These are phyloP conservation scores for Cladosporium sp. DNA, from an alignment of 2,329 filamentous ascomycete species.

Conservation along the genomic window DNA sequence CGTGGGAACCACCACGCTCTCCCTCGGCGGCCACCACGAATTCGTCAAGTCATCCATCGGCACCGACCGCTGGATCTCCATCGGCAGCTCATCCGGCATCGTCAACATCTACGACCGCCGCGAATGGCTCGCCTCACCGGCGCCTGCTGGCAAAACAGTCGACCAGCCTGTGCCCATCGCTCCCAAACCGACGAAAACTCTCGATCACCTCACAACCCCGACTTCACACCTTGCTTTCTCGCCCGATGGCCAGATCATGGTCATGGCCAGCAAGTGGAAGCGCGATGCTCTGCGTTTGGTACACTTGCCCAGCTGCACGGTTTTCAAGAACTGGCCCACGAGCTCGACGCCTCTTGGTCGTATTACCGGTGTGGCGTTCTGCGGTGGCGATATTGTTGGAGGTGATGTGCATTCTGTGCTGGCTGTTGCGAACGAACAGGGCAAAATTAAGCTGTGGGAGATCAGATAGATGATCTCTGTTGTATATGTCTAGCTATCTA, in stretches of 20 bases:
- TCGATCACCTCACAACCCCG: slow-evolving; percentile 85
- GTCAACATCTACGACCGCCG: slow-evolving; percentile 89
- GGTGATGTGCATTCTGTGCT: slow-evolving; percentile 51
- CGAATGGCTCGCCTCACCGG: slow-evolving; percentile 43
- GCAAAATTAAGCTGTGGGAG: slow-evolving; percentile 88
- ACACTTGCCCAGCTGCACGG: slow-evolving; percentile 85
- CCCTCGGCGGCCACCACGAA: slow-evolving; percentile 63
- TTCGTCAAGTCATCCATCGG: slow-evolving; percentile 58
- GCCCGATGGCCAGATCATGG: slow-evolving; percentile 82
- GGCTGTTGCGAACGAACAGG: slow-evolving; percentile 82
- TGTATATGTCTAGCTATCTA: not conserved
- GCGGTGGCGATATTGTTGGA: slow-evolving; percentile 32
- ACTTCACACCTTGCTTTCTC: slow-evolving; percentile 77
- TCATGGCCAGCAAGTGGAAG: slow-evolving; percentile 81
- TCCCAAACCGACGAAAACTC: slow-evolving; percentile 66
- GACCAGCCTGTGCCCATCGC: slow-evolving; percentile 50
- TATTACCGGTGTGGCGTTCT: slow-evolving; percentile 57
- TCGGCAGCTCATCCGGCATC: slow-evolving; percentile 82
- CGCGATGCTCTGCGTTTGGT: slow-evolving; percentile 81
- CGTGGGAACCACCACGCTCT: slow-evolving; percentile 76
- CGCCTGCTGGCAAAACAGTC: slow-evolving; percentile 11
- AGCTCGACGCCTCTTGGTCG: slow-evolving; percentile 80
- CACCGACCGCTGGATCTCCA: slow-evolving; percentile 80
- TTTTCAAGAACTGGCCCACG: slow-evolving; percentile 97
- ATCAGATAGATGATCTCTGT: slow-evolving; percentile 43